Evolutionary conservation across 148 eudicot genomes (phyloP), one percentile per base, ranked within the genome.

Genomic region (Rhododendron ovatum): DNA sequence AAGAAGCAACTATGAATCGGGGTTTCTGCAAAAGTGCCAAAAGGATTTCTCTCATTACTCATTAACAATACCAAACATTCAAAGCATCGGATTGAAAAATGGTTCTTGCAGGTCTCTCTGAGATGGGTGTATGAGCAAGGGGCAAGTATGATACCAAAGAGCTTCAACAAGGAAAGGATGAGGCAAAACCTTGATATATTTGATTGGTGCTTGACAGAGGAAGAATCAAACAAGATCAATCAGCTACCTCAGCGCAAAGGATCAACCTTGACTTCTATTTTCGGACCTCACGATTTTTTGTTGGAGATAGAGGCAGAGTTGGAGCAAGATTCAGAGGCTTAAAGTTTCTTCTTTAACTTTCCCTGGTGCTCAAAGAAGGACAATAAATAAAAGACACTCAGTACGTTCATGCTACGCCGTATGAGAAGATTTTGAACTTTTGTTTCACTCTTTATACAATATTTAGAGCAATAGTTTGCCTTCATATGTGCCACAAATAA

Each of bases 41-140:
- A 24, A 65, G 4, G 71, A n/a, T 65, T 65, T 65, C 28, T n/a
- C 73, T n/a, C 73, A n/a, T 1, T 65, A 26, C 73, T 2, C 33
- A 26, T 65, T 26, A 26, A 65, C 73, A 65, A 65, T 65, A 30
- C 73, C 73, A 65, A 65, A 65, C 73, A 26, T n/a, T 26, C 35
- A 73, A 4, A 30, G 5, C 39, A 22, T 14, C 14, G 14, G 20
- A 74, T 35, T 74, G 8, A 74, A 39, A 74, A 74, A 17, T 37
- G 41, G 45, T 33, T 74, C 30, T 15, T 74, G 22, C 86, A 95
- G 98, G 94, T 94, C 14, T 90, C 95, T 57, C 82, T 95, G 86
- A 90, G 97, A 85, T 96, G 96, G 98, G 91, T 91, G 45, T 90
- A 92, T 67, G 94, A 96, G 91, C 96, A 96, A 89, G 98, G 95